Evolutionary conservation across 805 yeast genomes (phyloP), one percentile per base, ranked within the genome.

Genomic region (Candida andamanensis): DNA sequence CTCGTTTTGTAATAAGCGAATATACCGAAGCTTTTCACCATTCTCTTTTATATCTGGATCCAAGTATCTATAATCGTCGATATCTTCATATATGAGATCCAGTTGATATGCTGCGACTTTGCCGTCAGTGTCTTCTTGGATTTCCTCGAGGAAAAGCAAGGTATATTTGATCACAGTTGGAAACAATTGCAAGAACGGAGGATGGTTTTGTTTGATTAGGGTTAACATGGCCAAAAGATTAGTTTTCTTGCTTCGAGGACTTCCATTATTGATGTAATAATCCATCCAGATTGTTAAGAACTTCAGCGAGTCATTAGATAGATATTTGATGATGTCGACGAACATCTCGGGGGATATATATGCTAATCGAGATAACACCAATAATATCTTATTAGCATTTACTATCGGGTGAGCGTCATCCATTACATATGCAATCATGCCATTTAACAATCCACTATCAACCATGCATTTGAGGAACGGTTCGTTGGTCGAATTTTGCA

Each of bases 171-270:
- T 46, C 7, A 57, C 40, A 8, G 42, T 57, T 15, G 49, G 50
- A 31, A 49, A 62, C 42, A 41, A 46, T 43, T 28, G 45, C 35
- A 28, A 41, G 15, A 41, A 47, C 39, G 30, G 38, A 42, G 35
- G 39, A 30, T 30, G 35, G 20, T 49, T 51, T 34, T 47, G 42
- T 17, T 67, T 54, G 9, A 74, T 44, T 30, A 82, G 44, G 8
- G 78, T 58, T 3, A 80, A 59, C 6, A 83, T 52, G 0, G 85
- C 92, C 37, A 85, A 52, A 3, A 78, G 58, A 42, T 73, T 76
- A 32, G 80, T 60, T 54, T 90, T 90, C 40, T 82, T 76, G 43
- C 77, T 75, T 37, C 85, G 69, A 1, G 95, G 89, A 46, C 80
- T 86, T 25, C 81, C 83, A 35, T 84, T 71, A 37, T 74, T 74